Evolutionary conservation across 371 early-diverging fungal species (phyloP).

Genomic region (Basidiobolus heterosporus): DNA sequence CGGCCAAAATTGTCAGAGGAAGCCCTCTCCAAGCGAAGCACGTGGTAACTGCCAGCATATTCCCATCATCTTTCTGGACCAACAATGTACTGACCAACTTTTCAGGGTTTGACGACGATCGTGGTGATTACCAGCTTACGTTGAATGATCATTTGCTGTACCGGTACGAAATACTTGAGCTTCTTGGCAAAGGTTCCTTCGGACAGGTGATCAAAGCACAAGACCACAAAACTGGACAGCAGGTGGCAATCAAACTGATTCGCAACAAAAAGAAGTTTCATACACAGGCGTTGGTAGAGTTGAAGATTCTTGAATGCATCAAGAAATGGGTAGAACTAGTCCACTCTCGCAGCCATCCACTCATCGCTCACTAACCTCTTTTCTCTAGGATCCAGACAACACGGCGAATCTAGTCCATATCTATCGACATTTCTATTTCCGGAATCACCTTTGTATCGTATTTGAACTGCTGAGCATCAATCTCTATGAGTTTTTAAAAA

Average conservation of each 20-base stretch:
- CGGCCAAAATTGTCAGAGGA: slow-evolving; percentile 50
- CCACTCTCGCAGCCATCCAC: not conserved
- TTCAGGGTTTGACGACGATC: slow-evolving; percentile 76
- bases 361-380: not conserved
- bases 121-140: slow-evolving; percentile 78
- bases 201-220: slow-evolving; percentile 90
- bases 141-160: slow-evolving; percentile 78
- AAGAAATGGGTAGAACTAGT: slow-evolving; percentile 33
- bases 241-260: slow-evolving; percentile 90
- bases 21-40: slow-evolving; percentile 9
- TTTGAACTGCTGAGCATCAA: slow-evolving; percentile 90
- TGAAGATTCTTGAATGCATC: slow-evolving; percentile 68
- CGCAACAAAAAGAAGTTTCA: slow-evolving; percentile 90
- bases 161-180: slow-evolving; percentile 75
- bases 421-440: slow-evolving; percentile 80
- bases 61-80: too few relatives aligned
- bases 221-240: slow-evolving; percentile 72
- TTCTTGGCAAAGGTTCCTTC: slow-evolving; percentile 93
- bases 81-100: too few relatives aligned
- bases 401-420: slow-evolving; percentile 68
- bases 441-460: slow-evolving; percentile 87
- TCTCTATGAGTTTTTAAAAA: slow-evolving; percentile 93
- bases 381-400: slow-evolving; percentile 61
- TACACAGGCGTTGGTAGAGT: slow-evolving; percentile 86
- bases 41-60: too few relatives aligned